Evolutionary conservation across 2,329 filamentous ascomycete genomes (phyloP), one percentile per base, ranked within the genome.

Genomic region (Trichoderma guizhouense): DNA sequence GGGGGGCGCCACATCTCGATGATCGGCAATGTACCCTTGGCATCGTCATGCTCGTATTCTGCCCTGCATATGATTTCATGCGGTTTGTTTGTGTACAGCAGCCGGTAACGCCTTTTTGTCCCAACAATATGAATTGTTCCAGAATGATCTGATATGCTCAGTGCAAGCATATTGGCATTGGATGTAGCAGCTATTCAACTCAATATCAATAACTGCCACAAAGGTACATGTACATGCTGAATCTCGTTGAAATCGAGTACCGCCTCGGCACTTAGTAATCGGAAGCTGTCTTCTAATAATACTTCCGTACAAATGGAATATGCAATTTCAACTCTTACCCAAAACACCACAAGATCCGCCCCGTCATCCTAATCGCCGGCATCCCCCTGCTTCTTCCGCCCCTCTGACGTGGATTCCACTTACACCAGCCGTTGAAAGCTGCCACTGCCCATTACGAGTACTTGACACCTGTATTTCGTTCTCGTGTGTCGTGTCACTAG

Each of bases 311-410:
- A 32, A 32, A 32, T 32, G 47, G 64, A 55, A 66, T 53, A 26
- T 18, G 12, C 14, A 26, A 36, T 39, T 11, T 58, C 55, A 43
- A 18, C 64, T n/a, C 32, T 68, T 58, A 9, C 53, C 65, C n/a
- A 68, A 68, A 68, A 60, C 65, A 68, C 51, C 53, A 30, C 65
- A 68, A 58, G 51, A 68, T 68, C 51, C 39, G 8, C 24, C 57
- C 57, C 53, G 34, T 68, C 65, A 24, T 28, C 34, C 53, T 68
- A 28, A 64, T 64, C 18, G 62, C 62, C 43, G 62, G 21, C 32
- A 34, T n/a, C 36, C 58, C 65, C 34, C 26, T 60, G 53, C 36
- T 47, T 60, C n/a, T 14, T 36, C 6, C 36, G 7, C 36, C 65
- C 21, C 55, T 47, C 55, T 60, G 18, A 34, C 39, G 11, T 60